A percentile compares a stretch with the other conserved stretches of the same genome.
phyloP scores from a whole-genome alignment of 257 asterid genomes.

The Solanum arcanum region DNA sequence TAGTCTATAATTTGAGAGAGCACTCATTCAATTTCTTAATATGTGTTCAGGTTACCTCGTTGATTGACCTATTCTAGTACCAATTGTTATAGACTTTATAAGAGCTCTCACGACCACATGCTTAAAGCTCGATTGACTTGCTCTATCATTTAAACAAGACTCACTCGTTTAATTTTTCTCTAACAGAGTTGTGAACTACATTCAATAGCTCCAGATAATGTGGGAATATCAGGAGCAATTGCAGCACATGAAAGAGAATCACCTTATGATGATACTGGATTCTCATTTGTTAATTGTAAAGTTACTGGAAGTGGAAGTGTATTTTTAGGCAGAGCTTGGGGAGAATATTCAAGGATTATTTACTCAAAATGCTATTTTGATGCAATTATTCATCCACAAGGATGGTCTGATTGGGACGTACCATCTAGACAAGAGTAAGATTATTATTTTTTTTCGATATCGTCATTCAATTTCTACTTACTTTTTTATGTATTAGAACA shows the following conservation, averaged over 20 bases:
- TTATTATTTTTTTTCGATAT: background rate
- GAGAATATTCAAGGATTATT: conserved; percentile 35
- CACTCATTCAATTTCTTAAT: background rate
- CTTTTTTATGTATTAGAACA: too few species aligned
- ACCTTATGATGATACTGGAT: conserved; percentile 50
- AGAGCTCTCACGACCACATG: too few species aligned
- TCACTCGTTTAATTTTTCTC: background rate
- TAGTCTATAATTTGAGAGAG: too few species aligned
- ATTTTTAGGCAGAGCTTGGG: conserved; percentile 84
- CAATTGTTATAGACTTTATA: background rate
- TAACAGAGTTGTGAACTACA: conserved; percentile 45
- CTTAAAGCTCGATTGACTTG: background rate
- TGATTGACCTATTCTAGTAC: background rate
- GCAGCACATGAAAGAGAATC: conserved; percentile 66
- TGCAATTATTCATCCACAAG: conserved; percentile 24
- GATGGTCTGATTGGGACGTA: conserved; percentile 59
- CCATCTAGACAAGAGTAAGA: background rate
- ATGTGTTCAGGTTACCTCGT: background rate
- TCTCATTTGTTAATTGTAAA: conserved; percentile 58
- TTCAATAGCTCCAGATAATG: conserved; percentile 19
- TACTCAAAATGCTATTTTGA: conserved; percentile 35
- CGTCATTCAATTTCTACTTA: too few species aligned
- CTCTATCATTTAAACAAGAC: background rate
- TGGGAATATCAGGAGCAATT: conserved; percentile 31
- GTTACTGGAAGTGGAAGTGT: conserved; percentile 38